Base-by-base conservation (phyloP, 306 rosid genomes). In the Acacia crassicarpa region DNA sequence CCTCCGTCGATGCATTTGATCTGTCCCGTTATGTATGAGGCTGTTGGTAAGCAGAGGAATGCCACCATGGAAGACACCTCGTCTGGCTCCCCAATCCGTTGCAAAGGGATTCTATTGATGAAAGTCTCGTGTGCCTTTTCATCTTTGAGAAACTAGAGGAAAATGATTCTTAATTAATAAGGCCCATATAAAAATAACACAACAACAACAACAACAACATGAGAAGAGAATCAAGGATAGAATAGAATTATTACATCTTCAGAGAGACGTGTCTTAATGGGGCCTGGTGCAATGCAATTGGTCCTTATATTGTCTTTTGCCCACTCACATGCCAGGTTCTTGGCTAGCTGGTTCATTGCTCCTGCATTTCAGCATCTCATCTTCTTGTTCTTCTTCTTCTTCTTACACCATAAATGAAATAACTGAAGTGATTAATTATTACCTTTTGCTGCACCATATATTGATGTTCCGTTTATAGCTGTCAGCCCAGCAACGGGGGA, bases 21-120 rank as follows among this genome's bases (percentile, higher is more conserved):
- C 79, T 90, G 94, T 54, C 91, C 90, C n/a, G 91, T 88, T 74
- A 88, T 88, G 87, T 86, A 90, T 27, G 94, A 86, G n/a, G 94
- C 90, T 16, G 91, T 87, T 0, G 91, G 94, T 16, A 90, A 82
- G 86, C 94, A 90, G 53, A 88, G 89, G 74, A 85, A 88, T 10
- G 89, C 89, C 19, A 83, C 94, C 90, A 85, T 20, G 13, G 94
- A 83, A 4, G 94, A 88, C 11, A 90, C 90, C 68, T 88, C 91
- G 43, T 81, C 82, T 0, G 90, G 63, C 65, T 90, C 89, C 41
- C 86, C 94, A 9, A 86, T 23, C n/a, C 91, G 89, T 74, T 56
- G 22, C 4, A 83, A 71, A 35, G 90, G 91, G 8, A 88, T 90
- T 70, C 80, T 15, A 7, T 9, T 25, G 3, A 75, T 32, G 30